phyloP scores from a whole-genome alignment of 192 early-diverging fungal genomes.

The Linnemannia zychae region DNA sequence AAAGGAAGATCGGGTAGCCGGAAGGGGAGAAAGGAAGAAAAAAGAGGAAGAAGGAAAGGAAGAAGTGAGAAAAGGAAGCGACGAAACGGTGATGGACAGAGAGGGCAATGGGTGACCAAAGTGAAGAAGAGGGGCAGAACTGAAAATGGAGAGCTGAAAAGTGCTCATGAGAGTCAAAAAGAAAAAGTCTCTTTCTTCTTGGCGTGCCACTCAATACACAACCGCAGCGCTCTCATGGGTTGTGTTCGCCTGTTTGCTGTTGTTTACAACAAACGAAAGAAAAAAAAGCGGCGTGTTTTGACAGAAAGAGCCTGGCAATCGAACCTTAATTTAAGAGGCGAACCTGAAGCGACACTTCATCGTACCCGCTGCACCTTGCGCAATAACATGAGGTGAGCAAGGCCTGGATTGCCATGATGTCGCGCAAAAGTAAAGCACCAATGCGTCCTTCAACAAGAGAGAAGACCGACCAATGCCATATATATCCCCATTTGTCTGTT shows the following conservation, averaged over 20 bases:
- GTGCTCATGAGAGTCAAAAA: neutral
- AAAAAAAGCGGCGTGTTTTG: constrained; percentile 2
- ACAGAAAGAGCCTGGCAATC: neutral
- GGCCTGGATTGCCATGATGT: no score
- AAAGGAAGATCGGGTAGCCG: neutral
- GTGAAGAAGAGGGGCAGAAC: neutral
- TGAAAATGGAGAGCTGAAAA: neutral
- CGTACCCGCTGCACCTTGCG: no score
- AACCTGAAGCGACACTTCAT: no score
- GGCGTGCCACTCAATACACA: neutral
- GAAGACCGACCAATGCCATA: no score
- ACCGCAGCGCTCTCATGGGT: neutral
- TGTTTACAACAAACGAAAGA: neutral
- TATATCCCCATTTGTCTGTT: no score
- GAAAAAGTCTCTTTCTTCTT: neutral
- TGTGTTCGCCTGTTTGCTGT: neutral
- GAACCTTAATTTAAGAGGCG: no score
- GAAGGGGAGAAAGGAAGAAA: no score
- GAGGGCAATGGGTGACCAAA: neutral
- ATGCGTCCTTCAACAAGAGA: no score
- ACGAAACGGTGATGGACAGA: neutral
- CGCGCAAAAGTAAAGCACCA: no score
- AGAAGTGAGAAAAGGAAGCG: neutral
- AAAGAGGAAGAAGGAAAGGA: neutral
- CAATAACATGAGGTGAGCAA: no score